Conservation (phyloP, 176 grass and related monocot genomes). For the Carex littledalei region DNA sequence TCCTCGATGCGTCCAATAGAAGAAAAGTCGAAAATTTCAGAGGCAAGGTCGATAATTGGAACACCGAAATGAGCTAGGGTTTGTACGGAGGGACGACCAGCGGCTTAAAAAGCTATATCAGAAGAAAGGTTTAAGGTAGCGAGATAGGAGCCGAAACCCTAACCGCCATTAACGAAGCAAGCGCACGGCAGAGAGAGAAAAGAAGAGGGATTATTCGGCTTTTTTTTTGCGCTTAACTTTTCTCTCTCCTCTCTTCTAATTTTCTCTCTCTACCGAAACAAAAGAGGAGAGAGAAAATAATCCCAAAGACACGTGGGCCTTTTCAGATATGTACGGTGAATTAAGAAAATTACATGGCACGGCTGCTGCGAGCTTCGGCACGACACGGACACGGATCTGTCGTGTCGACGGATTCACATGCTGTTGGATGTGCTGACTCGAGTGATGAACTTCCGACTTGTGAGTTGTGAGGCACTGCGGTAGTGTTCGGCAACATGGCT, state of each 20-base stretch:
- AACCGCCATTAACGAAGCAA: slow-evolving; percentile 42
- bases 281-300: slow-evolving; percentile 9
- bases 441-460: too few species aligned
- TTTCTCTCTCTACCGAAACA: slow-evolving; percentile 28
- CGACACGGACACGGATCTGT: too few species aligned
- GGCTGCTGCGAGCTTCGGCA: too few species aligned
- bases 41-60: slow-evolving; percentile 13
- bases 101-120: not conserved
- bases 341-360: too few species aligned
- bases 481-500: too few species aligned
- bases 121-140: not conserved
- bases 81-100: not conserved
- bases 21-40: slow-evolving; percentile 8
- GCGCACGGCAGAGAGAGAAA: not conserved
- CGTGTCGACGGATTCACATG: too few species aligned
- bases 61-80: slow-evolving; percentile 20
- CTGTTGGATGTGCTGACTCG: too few species aligned
- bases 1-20: not conserved
- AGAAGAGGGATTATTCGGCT: slow-evolving; percentile 3
- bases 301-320: not conserved
- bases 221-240: slow-evolving; percentile 17
- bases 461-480: too few species aligned
- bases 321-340: not conserved
- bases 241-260: slow-evolving; percentile 10
- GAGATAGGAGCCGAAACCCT: slow-evolving; percentile 30